Evolutionary conservation across 768 basidiomycete genomes (phyloP).

Genomic region (Tephrocybe sp.): DNA sequence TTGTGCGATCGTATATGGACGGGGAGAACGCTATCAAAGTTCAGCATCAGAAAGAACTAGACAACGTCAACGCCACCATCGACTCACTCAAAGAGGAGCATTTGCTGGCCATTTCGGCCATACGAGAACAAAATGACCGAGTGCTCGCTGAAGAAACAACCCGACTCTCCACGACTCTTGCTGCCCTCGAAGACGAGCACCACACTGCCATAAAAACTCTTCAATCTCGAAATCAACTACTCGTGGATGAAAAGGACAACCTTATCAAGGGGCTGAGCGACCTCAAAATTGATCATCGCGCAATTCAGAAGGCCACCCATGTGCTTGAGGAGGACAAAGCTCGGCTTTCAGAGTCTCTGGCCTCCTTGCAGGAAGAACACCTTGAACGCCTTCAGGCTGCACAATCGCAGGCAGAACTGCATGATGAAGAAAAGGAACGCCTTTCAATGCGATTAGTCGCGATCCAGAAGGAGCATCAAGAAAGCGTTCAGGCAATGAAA

Average conservation of each 20-base stretch:
- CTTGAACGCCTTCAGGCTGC: not conserved
- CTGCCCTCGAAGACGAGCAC: conserved; percentile 51
- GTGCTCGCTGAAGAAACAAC: conserved; percentile 45
- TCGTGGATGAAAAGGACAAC: conserved; percentile 6
- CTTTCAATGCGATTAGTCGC: conserved; percentile 1
- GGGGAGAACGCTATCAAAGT: conserved; percentile 34
- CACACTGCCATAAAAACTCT: conserved; percentile 37
- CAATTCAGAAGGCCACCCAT: not conserved
- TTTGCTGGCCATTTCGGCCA: conserved; percentile 34
- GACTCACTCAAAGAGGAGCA: conserved; percentile 37
- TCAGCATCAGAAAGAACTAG: conserved; percentile 49
- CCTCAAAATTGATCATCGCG: conserved; percentile 11
- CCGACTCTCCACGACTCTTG: conserved; percentile 41
- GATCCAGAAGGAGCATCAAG: conserved; percentile 7
- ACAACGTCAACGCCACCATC: conserved; percentile 39
- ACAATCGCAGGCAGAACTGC: not conserved
- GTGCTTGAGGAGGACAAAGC: conserved; percentile 4
- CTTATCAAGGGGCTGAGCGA: conserved; percentile 1
- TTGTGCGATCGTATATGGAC: conserved; percentile 38
- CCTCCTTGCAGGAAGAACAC: conserved; percentile 3
- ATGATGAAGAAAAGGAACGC: conserved; percentile 7
- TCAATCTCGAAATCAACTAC: conserved; percentile 7
- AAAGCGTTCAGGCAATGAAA: not conserved
- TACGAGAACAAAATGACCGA: conserved; percentile 34
- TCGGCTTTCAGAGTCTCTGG: not conserved